Evolutionary conservation across 768 basidiomycete species (phyloP), one percentile per base, ranked within the genome.

Genomic region (Termitomyces sp.): DNA sequence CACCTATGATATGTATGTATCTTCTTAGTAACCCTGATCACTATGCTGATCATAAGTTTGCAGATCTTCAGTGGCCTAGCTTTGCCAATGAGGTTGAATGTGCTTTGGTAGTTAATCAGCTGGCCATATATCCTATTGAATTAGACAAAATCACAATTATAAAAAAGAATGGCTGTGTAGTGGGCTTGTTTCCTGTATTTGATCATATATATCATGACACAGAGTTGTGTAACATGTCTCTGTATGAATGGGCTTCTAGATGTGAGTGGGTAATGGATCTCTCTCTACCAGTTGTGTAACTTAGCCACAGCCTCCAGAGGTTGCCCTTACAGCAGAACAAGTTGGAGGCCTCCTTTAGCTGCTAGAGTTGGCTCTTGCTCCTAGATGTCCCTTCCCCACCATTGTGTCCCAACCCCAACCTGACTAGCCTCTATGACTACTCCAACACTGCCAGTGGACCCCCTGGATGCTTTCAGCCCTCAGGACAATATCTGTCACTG

Each of bases 1-100:
- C 65, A 17, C 75, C 75, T 0, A 70, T 76, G 67, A 68, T 68
- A 0, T 67, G 58, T 11, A 59, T 72, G 58, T 75, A 75, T 46
- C 48, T 75, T 0, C 54, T 74, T 10, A 66, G 63, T 7, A 61
- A 71, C 50, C 72, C 71, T 17, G 76, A 77, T 56, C 72, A 32
- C 9, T 32, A 32, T 9, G 73, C 25, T 76, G 76, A 32, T 32
- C 69, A 73, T 55, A 61, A 34, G 12, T 77, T 76, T 2, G 10
- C 10, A 10, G 37, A 61, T 5, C 68, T 74, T 28, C 72, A 60
- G 51, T 78, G 73, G 75, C 51, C 60, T 42, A 46, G 46, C 9
- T 76, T 58, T 67, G 65, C 75, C 0, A 10, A 37, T 17, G 66
- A 71, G 35, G 70, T 60, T 0, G 19, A 52, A 19, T 44, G 49